Percentiles rank a stretch among this genome's conserved stretches.
These are phyloP conservation scores for Mucor lusitanicus DNA, from an alignment of 371 early-diverging fungal genomes.

Conservation along the genomic window DNA sequence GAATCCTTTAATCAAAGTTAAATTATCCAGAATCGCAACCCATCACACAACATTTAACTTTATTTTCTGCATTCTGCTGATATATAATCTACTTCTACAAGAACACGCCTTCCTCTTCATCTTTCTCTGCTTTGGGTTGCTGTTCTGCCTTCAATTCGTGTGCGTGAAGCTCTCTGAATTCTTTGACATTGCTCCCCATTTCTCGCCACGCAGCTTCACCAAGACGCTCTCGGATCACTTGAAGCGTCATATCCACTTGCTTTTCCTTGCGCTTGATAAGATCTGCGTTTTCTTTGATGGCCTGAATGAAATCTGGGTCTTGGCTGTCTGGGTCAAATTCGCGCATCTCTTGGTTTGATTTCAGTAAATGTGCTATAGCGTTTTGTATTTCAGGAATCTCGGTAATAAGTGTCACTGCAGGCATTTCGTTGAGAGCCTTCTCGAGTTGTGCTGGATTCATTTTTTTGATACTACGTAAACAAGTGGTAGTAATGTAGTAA, in stretches of 20 bases:
- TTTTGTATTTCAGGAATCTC: slow-evolving; percentile 47
- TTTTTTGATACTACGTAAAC: neutral
- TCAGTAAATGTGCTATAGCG: slow-evolving; percentile 37
- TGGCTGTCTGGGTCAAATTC: slow-evolving; percentile 37
- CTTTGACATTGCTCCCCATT: slow-evolving; percentile 37
- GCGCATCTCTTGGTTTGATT: slow-evolving; percentile 42
- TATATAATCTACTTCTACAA: neutral
- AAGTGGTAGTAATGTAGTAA: neutral
- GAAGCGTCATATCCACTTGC: slow-evolving; percentile 37
- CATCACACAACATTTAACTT: neutral
- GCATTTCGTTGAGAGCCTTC: slow-evolving; percentile 39
- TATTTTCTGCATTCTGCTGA: neutral
- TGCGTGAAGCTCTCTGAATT: slow-evolving; percentile 28
- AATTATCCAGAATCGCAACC: neutral
- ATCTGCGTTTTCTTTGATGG: slow-evolving; percentile 40
- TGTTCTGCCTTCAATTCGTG: slow-evolving; percentile 6
- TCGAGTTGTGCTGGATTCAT: slow-evolving; percentile 31
- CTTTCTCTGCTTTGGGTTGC: neutral
- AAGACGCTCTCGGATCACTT: slow-evolving; percentile 38
- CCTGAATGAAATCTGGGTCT: slow-evolving; percentile 37
- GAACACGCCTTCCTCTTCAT: neutral
- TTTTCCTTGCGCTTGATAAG: slow-evolving; percentile 38
- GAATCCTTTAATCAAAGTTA: neutral
- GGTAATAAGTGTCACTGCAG: slow-evolving; percentile 35
- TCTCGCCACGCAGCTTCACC: slow-evolving; percentile 48